Percentiles rank a stretch among this genome's conserved stretches.
Evolutionary conservation across 2,329 filamentous ascomycete species (phyloP).

Genomic region (Aspergillus neotritici): DNA sequence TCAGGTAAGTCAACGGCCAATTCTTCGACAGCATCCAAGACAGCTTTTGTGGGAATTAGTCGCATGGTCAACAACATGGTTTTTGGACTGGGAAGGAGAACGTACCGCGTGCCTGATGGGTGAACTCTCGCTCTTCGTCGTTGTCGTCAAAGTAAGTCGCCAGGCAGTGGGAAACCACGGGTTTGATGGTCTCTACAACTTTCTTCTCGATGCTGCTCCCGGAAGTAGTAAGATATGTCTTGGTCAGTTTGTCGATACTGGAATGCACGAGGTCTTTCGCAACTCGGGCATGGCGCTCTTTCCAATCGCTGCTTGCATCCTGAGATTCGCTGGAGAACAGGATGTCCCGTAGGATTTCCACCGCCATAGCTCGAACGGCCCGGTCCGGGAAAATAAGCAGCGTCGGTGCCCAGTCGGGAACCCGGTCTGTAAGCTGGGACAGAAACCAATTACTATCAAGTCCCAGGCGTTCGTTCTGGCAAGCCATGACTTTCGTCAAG

Average conservation of each 20-base stretch:
- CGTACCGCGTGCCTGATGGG: slow-evolving; percentile 33
- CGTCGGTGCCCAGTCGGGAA: slow-evolving; percentile 47
- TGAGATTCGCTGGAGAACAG: slow-evolving; percentile 37
- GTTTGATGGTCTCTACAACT: slow-evolving; percentile 31
- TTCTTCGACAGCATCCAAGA: slow-evolving; percentile 30
- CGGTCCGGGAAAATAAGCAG: slow-evolving; percentile 49
- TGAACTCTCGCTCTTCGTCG: slow-evolving; percentile 32
- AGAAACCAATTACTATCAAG: slow-evolving; percentile 32
- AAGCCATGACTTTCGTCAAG: slow-evolving; percentile 49
- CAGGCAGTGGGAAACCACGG: slow-evolving; percentile 36
- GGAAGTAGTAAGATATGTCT: slow-evolving; percentile 24
- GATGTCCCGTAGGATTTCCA: slow-evolving; percentile 39
- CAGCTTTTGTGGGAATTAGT: slow-evolving; percentile 19
- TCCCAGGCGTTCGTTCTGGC: slow-evolving; percentile 34
- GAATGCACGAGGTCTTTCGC: slow-evolving; percentile 29
- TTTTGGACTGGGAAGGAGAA: not conserved
- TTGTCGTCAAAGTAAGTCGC: slow-evolving; percentile 32
- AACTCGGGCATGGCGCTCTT: slow-evolving; percentile 22
- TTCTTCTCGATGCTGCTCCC: slow-evolving; percentile 30
- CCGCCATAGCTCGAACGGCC: slow-evolving; percentile 41
- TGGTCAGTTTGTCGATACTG: slow-evolving; percentile 31
- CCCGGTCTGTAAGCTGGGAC: slow-evolving; percentile 34
- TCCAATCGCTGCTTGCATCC: slow-evolving; percentile 23
- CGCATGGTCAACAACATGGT: slow-evolving; percentile 3
- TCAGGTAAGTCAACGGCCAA: slow-evolving; percentile 34